phyloP scores from a whole-genome alignment of 1,284 basidiomycete genomes.

The Peniophora sp. region DNA sequence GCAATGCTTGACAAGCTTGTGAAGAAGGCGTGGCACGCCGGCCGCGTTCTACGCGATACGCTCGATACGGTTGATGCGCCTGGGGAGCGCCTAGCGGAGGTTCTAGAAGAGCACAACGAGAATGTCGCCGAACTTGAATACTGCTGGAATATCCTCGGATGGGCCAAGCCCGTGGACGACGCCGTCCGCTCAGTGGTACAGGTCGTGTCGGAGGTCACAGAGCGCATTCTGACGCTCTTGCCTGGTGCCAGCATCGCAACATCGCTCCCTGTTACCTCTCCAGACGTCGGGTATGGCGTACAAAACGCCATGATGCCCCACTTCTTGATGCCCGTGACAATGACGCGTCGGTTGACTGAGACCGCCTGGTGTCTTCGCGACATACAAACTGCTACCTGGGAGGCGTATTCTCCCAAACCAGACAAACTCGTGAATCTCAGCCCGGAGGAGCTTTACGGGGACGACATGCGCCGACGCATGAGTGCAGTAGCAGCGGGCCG shows the following conservation, averaged over 20 bases:
- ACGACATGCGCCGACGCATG: not conserved
- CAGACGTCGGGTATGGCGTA: not conserved
- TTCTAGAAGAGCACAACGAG: not conserved
- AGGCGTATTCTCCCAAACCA: too few species aligned
- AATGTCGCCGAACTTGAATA: slow-evolving; percentile 5
- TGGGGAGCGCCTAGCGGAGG: slow-evolving; percentile 2
- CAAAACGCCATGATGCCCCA: slow-evolving; percentile 3
- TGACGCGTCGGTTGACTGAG: slow-evolving; percentile 3
- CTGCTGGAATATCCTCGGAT: slow-evolving; percentile 8
- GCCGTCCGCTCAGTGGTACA: slow-evolving; percentile 3
- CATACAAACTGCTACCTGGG: too few species aligned
- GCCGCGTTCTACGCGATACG: not conserved
- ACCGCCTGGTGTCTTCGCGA: not conserved
- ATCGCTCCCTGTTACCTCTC: not conserved
- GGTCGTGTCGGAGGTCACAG: slow-evolving; percentile 3
- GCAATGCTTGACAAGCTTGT: not conserved
- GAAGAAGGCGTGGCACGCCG: not conserved
- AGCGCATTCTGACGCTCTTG: slow-evolving; percentile 5
- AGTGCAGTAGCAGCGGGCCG: not conserved
- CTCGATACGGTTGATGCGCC: slow-evolving; percentile 1
- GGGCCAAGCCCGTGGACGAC: slow-evolving; percentile 7
- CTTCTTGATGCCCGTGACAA: slow-evolving; percentile 3
- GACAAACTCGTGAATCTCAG: too few species aligned
- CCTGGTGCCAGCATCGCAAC: slow-evolving; percentile 3
- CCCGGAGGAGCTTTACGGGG: not conserved